Percentiles rank a stretch among this genome's conserved stretches.
Conservation (phyloP, 2,329 filamentous ascomycete species). For the Fusarium denticulatum region DNA sequence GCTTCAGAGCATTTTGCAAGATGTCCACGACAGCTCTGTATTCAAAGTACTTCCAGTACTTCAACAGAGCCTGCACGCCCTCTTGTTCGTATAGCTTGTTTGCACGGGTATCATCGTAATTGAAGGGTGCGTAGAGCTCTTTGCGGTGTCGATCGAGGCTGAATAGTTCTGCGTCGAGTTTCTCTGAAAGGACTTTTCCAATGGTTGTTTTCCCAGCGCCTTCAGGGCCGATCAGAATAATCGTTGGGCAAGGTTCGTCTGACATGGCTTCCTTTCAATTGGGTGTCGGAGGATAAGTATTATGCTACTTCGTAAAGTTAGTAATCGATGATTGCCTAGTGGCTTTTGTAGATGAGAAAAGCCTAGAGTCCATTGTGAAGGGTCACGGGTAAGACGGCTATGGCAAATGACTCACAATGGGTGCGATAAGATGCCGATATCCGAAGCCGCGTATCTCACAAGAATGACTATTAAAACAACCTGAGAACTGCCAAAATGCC, state of each 20-base stretch:
- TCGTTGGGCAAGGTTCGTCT: background rate
- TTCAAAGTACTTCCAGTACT: background rate
- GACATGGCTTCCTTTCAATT: accelerated
- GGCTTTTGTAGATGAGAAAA: background rate
- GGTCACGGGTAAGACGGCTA: too few species aligned
- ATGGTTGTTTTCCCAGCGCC: background rate
- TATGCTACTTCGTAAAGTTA: too few species aligned
- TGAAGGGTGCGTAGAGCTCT: background rate
- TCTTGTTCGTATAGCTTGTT: background rate
- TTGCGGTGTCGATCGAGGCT: background rate
- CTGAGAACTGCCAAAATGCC: too few species aligned
- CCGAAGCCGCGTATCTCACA: too few species aligned
- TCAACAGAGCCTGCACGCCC: background rate
- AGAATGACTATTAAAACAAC: too few species aligned
- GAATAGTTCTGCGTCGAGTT: accelerated
- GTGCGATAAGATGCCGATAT: too few species aligned
- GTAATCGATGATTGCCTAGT: accelerated
- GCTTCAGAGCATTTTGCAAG: background rate
- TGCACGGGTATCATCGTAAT: background rate
- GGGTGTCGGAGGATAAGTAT: accelerated
- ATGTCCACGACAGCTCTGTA: background rate
- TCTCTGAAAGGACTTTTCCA: background rate
- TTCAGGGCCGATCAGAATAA: background rate
- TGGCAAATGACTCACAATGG: too few species aligned
- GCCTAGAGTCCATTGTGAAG: too few species aligned